Conservation (phyloP, 768 basidiomycete species). For the Trametes coccinea region DNA sequence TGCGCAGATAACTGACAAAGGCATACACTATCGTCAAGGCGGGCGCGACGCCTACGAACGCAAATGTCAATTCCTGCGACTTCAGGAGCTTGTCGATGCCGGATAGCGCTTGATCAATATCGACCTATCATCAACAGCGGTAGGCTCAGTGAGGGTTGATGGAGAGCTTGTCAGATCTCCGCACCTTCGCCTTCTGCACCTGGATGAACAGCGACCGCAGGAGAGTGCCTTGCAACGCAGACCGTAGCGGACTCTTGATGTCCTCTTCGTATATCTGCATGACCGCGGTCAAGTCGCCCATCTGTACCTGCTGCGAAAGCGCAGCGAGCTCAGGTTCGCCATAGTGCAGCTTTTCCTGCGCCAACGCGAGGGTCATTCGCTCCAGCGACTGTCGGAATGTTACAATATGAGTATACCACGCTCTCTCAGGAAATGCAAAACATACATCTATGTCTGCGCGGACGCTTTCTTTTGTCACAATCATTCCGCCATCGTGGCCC, state of each 20-base stretch:
- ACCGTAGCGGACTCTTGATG: constrained; percentile 83
- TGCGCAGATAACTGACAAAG: constrained; percentile 50
- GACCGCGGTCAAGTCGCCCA: constrained; percentile 86
- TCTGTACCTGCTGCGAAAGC: constrained; percentile 63
- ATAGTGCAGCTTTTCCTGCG: constrained; percentile 76
- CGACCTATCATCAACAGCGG: constrained; percentile 55
- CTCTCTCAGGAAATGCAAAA: neutral
- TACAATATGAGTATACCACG: neutral
- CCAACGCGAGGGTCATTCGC: constrained; percentile 87
- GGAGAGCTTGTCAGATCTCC: neutral
- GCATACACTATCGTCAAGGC: constrained; percentile 80
- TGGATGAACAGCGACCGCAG: constrained; percentile 87
- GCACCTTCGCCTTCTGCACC: constrained; percentile 93
- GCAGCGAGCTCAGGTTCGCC: constrained; percentile 59
- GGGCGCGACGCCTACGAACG: constrained; percentile 94
- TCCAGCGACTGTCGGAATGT: constrained; percentile 68
- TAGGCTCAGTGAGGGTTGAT: neutral
- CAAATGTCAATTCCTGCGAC: constrained; percentile 94
- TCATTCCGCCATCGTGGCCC: constrained; percentile 71
- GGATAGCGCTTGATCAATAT: constrained; percentile 84
- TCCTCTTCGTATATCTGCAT: constrained; percentile 89
- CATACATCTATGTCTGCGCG: constrained; percentile 81
- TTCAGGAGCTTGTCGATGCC: constrained; percentile 94
- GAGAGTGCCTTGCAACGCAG: constrained; percentile 76
- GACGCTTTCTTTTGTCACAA: constrained; percentile 81